Evolutionary conservation across 306 rosid genomes (phyloP).

Genomic region (Cicer cuneatum): DNA sequence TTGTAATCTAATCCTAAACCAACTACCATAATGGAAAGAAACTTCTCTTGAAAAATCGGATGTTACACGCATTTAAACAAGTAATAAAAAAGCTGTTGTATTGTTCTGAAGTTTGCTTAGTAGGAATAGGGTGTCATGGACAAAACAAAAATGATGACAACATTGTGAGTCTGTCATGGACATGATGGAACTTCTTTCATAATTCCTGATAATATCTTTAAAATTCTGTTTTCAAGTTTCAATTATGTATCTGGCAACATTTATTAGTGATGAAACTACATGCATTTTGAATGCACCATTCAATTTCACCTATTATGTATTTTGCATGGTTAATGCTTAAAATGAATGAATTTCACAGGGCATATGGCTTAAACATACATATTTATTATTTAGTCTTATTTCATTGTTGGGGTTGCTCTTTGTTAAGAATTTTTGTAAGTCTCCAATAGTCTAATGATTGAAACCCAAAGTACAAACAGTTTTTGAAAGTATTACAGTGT

Average conservation of each 20-base stretch:
- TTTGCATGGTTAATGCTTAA: conserved; percentile 8
- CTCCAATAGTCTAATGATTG: background rate
- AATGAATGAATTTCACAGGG: conserved; percentile 30
- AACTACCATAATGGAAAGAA: conserved; percentile 32
- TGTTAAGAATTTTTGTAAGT: conserved; percentile 36
- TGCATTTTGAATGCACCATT: conserved; percentile 30
- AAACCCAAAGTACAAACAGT: conserved; percentile 37
- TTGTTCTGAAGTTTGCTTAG: conserved; percentile 45
- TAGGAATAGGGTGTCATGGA: conserved; percentile 22
- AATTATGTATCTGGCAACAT: conserved; percentile 10
- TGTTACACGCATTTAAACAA: conserved; percentile 45
- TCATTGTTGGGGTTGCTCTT: conserved; percentile 22
- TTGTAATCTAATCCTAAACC: conserved; percentile 49
- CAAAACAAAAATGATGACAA: conserved; percentile 26
- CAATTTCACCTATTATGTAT: conserved; percentile 3
- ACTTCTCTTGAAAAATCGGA: conserved; percentile 47
- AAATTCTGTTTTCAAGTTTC: conserved; percentile 41
- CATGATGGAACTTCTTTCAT: conserved; percentile 38
- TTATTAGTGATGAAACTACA: conserved; percentile 35
- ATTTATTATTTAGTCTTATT: conserved; percentile 23
- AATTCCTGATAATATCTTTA: conserved; percentile 44
- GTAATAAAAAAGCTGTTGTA: conserved; percentile 46
- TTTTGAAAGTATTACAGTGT: conserved; percentile 31
- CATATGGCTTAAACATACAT: background rate
- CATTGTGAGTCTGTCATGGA: conserved; percentile 24